Base-by-base conservation (phyloP, 1,139 yeast species). In the Waltiozyma sp. region DNA sequence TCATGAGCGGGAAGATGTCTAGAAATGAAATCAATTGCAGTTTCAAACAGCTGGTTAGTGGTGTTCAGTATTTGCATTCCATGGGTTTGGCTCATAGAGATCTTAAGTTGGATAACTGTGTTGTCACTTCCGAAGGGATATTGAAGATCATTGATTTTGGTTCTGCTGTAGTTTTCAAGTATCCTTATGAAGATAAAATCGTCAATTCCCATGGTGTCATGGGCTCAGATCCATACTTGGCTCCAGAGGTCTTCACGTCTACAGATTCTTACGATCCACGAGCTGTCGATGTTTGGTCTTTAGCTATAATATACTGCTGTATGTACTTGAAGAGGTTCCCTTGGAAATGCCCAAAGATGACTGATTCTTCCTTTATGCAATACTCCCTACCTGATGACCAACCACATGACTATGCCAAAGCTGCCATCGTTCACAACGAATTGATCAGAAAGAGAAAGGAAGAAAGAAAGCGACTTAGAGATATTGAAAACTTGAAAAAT, bases 191-290 rank as follows among this genome's bases (percentile, higher is more conserved):
- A 55, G 78, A 76, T 42, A 75, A 74, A 41, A 71, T 86, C 41
- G 87, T 87, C 39, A 73, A 76, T 53, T 89, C 96, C 41, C 89
- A 83, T 52, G 98, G 98, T 7, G 82, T 91, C 50, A 96, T 91
- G 43, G 99, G 99, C 6, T 86, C 96, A 10, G 99, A 93, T 63
- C 99, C 99, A 4, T 91, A 91, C 59, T 72, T 91, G 57, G 97
- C 98, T 1, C 98, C 99, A 0, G 99, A 91, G 62, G 96, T 89
- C 16, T 72, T 93, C 52, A 61, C 67, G 4, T 18, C 23, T 18
- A 74, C 73, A 28, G 73, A 77, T 45, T 75, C 80, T 28, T 91
- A 89, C 59, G 94, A 89, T 59, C 96, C 98, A 3, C 87, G 85
- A 57, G 85, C 88, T 2, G 95, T 89, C 10, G 98, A 91, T 63